These are phyloP conservation scores for Thalia dealbata DNA, from an alignment of 176 grass and related monocot species.

Conservation along the genomic window DNA sequence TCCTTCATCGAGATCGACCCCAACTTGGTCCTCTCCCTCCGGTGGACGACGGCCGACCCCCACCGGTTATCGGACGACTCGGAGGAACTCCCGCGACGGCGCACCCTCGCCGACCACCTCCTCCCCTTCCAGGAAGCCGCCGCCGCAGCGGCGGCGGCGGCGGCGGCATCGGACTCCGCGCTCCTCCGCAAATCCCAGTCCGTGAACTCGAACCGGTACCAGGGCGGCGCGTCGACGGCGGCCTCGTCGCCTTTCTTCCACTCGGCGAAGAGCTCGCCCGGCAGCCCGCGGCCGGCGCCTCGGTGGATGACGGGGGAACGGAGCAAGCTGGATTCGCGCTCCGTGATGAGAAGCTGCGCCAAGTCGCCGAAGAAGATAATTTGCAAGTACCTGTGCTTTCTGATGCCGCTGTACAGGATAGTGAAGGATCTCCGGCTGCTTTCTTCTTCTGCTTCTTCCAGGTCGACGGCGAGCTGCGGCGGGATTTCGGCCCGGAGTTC, in stretches of 20 bases:
- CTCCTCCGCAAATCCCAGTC: not conserved
- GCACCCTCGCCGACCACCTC: constrained; percentile 18
- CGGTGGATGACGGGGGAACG: too few relatives aligned
- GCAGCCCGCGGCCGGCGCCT: not conserved
- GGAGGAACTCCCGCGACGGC: not conserved
- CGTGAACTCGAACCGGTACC: not conserved
- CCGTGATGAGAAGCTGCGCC: not conserved
- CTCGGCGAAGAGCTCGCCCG: constrained; percentile 68
- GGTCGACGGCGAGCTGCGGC: not conserved
- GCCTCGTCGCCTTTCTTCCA: constrained; percentile 56
- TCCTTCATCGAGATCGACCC: constrained; percentile 89
- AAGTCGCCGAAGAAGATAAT: constrained; percentile 58
- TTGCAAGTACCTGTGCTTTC: constrained; percentile 60
- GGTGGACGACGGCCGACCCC: constrained; percentile 36
- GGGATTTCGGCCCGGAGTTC: constrained; percentile 1
- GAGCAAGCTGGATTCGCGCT: not conserved
- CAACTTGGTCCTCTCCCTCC: constrained; percentile 56
- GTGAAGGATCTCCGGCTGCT: constrained; percentile 32
- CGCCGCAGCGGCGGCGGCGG: too few relatives aligned
- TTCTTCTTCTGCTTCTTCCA: constrained; percentile 7
- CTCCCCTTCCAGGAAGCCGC: too few relatives aligned
- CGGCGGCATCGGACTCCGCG: not conserved
- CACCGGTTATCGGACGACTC: too few relatives aligned
- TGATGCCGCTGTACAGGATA: constrained; percentile 68
- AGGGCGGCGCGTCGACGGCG: constrained; percentile 6